Percentiles rank a stretch among this genome's conserved stretches.
These are phyloP conservation scores for Psilocybe cubensis DNA, from an alignment of 768 basidiomycete genomes.

Conservation along the genomic window DNA sequence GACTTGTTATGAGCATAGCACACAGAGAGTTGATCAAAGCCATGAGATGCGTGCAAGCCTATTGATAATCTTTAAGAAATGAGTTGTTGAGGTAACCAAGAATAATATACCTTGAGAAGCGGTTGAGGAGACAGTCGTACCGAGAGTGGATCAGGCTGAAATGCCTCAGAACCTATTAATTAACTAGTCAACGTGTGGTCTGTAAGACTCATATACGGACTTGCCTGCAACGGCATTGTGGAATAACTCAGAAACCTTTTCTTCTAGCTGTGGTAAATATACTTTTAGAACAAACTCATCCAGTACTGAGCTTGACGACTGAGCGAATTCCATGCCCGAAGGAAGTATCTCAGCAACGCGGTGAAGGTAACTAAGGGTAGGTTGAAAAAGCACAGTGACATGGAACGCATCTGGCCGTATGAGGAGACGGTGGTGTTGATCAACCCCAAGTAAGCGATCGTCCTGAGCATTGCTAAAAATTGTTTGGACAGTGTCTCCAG, in stretches of 20 bases:
- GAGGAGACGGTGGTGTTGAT: constrained; percentile 83
- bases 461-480: constrained; percentile 66
- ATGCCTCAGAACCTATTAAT: constrained; percentile 76
- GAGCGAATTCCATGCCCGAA: constrained; percentile 65
- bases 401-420: constrained; percentile 94
- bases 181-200: not conserved
- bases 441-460: constrained; percentile 71
- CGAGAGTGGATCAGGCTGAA: constrained; percentile 79
- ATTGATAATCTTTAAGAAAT: not conserved
- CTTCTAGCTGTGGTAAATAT: constrained; percentile 94
- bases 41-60: constrained; percentile 87
- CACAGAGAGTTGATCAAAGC: constrained; percentile 91
- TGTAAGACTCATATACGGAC: no score
- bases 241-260: constrained; percentile 87
- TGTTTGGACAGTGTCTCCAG: constrained; percentile 65
- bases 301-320: constrained; percentile 71
- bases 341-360: constrained; percentile 75
- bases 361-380: constrained; percentile 84
- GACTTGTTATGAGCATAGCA: constrained; percentile 86
- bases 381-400: constrained; percentile 92
- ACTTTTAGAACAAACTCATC: constrained; percentile 94
- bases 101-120: constrained; percentile 66
- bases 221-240: constrained; percentile 82
- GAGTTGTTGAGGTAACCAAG: not conserved
- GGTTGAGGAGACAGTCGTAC: constrained; percentile 68